phyloP scores from a whole-genome alignment of 495 filamentous ascomycete genomes.

The Thermothielavioides terrestris region DNA sequence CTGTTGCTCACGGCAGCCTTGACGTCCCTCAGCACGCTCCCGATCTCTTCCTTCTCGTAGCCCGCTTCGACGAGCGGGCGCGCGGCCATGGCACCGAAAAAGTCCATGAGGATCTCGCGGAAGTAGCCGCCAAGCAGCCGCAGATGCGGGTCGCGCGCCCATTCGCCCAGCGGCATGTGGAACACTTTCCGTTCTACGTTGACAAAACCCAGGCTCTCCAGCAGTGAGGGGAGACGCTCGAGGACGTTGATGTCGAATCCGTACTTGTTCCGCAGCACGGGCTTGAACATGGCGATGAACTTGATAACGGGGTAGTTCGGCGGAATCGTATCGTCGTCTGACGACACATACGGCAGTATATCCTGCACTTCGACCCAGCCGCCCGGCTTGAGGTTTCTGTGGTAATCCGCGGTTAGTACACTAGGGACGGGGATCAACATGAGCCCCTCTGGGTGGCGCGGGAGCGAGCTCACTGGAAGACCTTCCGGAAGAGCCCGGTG shows the following conservation, averaged over 20 bases:
- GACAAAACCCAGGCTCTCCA: constrained; percentile 41
- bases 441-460: neutral
- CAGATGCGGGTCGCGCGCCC: constrained; percentile 48
- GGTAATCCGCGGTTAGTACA: constrained; percentile 15
- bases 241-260: constrained; percentile 36
- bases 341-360: constrained; percentile 39
- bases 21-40: constrained; percentile 22
- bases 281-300: constrained; percentile 29
- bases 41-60: constrained; percentile 31
- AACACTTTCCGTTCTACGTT: constrained; percentile 44
- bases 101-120: constrained; percentile 45
- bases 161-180: constrained; percentile 53
- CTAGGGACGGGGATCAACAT: neutral
- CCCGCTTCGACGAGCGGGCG: constrained; percentile 46
- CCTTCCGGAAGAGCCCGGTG: constrained; percentile 23
- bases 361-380: constrained; percentile 57
- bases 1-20: constrained; percentile 24
- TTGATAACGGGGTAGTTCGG: constrained; percentile 36
- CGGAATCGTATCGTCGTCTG: constrained; percentile 44
- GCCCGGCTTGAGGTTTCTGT: constrained; percentile 51
- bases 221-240: constrained; percentile 30
- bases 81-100: constrained; percentile 45
- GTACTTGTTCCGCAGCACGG: constrained; percentile 28
- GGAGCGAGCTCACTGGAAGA: constrained; percentile 23
- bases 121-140: constrained; percentile 48